Evolutionary conservation across 441 rosid genomes (phyloP), one percentile per base, ranked within the genome.

Genomic region (Pelargonium cotyledonis): DNA sequence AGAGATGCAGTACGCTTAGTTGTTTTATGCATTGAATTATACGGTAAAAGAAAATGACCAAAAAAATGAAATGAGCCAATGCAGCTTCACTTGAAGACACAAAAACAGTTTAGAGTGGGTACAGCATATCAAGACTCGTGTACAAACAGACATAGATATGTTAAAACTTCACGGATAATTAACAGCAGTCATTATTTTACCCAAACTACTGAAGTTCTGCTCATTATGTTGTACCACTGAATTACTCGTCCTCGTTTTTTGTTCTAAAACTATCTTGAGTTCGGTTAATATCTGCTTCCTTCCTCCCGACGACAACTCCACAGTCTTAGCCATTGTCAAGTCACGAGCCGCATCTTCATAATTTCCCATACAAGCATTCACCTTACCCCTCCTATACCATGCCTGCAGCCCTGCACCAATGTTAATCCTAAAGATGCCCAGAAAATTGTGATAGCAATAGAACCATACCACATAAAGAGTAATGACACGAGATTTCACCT

Each of bases 361-460:
- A 35, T 85, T 80, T 68, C 82, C 88, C 70, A 86, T 75, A 74
- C 84, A 70, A 58, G 80, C 85, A 84, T 89, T 90, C 76, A 79
- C 83, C 81, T 92, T 90, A 23, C 89, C 96, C 78, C 96, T 85
- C 86, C 96, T 82, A 75, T 85, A 89, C 96, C 97, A 92, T 12
- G 92, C n/a, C n/a, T n/a, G n/a, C n/a, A n/a, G n/a, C n/a, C 97
- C 94, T 92, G 73, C 43, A 44, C 73, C 46, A 73, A 64, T 61
- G 41, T 10, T 61, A 15, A 9, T 23, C 6, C 8, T 8, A 8
- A 9, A 46, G 5, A 65, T 16, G 57, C 2, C 29, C 44, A 43
- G 16, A 43, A 65, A 65, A 65, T 65, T 5, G 31, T 16, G 19
- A 1, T 19, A 57, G 29, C 62, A 57, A 15, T 16, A 15, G 29